Evolutionary conservation across 208 protist genomes (phyloP).

Genomic region (Crithidia thermophila): DNA sequence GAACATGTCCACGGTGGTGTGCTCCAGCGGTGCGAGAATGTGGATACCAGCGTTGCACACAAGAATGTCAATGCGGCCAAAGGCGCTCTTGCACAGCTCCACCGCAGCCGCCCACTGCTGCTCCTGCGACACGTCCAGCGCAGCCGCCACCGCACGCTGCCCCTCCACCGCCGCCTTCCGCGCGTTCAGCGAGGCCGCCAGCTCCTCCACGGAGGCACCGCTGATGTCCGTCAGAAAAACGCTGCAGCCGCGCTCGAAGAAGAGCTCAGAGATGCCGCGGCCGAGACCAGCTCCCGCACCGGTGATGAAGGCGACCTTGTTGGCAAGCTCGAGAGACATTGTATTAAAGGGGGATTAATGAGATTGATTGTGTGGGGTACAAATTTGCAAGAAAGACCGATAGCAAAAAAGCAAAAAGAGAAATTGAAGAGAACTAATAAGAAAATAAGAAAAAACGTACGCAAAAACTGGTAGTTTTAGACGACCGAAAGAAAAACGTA

Average conservation of each 20-base stretch:
- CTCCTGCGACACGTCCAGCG: slow-evolving; percentile 1
- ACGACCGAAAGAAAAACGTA: too few relatives aligned
- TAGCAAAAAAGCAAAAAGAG: too few relatives aligned
- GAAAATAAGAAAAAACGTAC: too few relatives aligned
- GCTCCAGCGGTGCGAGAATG: background rate
- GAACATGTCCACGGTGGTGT: background rate
- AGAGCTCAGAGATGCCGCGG: slow-evolving; percentile 2
- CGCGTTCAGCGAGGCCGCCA: background rate
- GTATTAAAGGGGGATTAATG: too few relatives aligned
- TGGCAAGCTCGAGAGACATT: background rate
- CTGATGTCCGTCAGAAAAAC: background rate
- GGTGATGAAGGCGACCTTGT: background rate
- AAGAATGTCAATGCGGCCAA: slow-evolving; percentile 4
- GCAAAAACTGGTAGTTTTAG: too few relatives aligned
- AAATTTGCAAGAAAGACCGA: too few relatives aligned
- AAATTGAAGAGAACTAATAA: too few relatives aligned
- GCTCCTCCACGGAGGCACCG: background rate
- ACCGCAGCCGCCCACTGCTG: background rate
- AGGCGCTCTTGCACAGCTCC: background rate
- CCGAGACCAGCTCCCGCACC: background rate
- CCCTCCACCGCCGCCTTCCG: background rate
- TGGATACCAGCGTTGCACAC: background rate
- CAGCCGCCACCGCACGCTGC: background rate
- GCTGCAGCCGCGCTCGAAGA: slow-evolving; percentile 1
- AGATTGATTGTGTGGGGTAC: too few relatives aligned